These are phyloP conservation scores for Pythium apleroticum DNA, from an alignment of 352 stramenopile species.

Conservation along the genomic window DNA sequence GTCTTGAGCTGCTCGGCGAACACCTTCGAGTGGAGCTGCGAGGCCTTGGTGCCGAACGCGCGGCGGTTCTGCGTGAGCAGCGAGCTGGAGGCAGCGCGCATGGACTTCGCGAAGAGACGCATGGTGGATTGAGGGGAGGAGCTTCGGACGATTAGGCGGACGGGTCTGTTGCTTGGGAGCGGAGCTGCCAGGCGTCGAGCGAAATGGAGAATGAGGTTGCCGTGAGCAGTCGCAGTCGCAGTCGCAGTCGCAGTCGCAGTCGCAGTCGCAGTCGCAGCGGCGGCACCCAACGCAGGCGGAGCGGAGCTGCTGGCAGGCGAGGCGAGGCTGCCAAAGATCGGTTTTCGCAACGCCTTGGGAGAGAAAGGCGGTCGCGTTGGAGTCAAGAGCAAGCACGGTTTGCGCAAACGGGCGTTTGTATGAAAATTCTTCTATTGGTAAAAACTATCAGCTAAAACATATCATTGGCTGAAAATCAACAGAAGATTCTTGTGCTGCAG, in stretches of 20 bases:
- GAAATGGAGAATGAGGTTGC: constrained; percentile 29
- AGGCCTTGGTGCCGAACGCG: constrained; percentile 65
- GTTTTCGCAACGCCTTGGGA: constrained; percentile 29
- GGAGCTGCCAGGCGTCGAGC: constrained; percentile 16
- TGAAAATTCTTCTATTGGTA: constrained; percentile 21
- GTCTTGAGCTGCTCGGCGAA: constrained; percentile 79
- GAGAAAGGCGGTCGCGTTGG: constrained; percentile 16
- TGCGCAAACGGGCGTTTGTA: constrained; percentile 27
- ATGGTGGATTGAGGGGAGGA: constrained; percentile 27
- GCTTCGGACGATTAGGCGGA: not conserved
- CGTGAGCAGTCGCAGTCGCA: not conserved
- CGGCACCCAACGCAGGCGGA: not conserved
- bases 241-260: not conserved
- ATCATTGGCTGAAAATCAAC: constrained; percentile 21
- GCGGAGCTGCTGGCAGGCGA: constrained; percentile 7
- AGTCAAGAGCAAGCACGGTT: constrained; percentile 5
- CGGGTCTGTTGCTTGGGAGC: constrained; percentile 1
- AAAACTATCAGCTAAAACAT: not conserved
- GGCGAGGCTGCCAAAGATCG: constrained; percentile 30
- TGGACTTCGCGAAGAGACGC: constrained; percentile 67
- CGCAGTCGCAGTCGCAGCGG: not conserved
- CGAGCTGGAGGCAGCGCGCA: constrained; percentile 40
- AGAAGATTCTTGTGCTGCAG: constrained; percentile 32
- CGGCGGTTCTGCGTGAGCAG: constrained; percentile 40
- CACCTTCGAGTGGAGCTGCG: constrained; percentile 57